These are phyloP conservation scores for Apiospora kogelbergensis DNA, from an alignment of 2,329 filamentous ascomycete species.

Conservation along the genomic window DNA sequence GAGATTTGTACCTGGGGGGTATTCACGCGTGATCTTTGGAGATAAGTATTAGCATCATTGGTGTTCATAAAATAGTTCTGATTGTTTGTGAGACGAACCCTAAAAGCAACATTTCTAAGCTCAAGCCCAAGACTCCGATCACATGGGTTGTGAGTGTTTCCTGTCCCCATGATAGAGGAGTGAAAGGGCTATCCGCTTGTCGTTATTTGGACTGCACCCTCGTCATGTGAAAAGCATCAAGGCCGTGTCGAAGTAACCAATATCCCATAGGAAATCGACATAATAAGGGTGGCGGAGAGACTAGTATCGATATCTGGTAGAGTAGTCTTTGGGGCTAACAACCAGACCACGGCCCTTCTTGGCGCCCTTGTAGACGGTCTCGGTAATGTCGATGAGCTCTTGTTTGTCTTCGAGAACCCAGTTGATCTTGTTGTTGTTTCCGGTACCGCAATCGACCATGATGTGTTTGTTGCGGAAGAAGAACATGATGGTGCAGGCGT, in stretches of 20 bases:
- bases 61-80: constrained; percentile 19
- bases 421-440: constrained; percentile 98
- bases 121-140: neutral
- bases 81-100: constrained; percentile 38
- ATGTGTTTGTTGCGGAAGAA: constrained; percentile 99
- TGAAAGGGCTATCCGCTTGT: neutral
- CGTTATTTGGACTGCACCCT: neutral
- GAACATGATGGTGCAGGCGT: constrained; percentile 94
- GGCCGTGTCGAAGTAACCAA: neutral
- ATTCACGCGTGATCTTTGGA: constrained; percentile 17
- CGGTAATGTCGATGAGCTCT: constrained; percentile 96
- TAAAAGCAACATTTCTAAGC: constrained; percentile 15
- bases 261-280: too few species aligned
- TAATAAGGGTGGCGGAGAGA: neutral
- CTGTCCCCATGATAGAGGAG: neutral
- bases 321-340: constrained; percentile 83
- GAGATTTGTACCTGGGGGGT: neutral
- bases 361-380: constrained; percentile 96
- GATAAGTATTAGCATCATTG: constrained; percentile 30
- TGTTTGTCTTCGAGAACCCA: constrained; percentile 98
- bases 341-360: constrained; percentile 98
- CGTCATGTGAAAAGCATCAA: neutral
- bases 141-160: neutral
- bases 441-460: constrained; percentile 97
- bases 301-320: constrained; percentile 31